Base-by-base conservation (phyloP, 352 stramenopile genomes). In the Albugo candida region DNA sequence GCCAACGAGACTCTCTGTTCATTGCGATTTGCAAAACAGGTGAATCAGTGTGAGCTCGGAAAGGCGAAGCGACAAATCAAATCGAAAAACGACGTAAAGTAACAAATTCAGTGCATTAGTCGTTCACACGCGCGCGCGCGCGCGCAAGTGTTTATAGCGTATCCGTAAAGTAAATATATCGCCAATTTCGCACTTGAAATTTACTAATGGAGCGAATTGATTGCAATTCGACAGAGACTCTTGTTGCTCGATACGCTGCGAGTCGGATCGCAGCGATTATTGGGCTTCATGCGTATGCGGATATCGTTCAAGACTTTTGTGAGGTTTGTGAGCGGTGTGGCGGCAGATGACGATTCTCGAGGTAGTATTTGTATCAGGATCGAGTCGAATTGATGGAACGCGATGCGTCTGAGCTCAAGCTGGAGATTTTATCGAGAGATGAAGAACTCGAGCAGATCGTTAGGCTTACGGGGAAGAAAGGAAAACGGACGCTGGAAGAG, bases 31-130 rank as follows among this genome's bases (percentile, higher is more conserved):
- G 96, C 95, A 1, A 71, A 85, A 48, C 73, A 93, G 58, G 92
- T 97, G 12, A 97, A 97, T 65, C 74, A 97, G 63, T 97, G 96
- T 41, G 93, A 98, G 57, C 64, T 98, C 5, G 94, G 93, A 39
- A 96, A 97, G 53, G 87, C 95, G 14, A 97, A 93, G 54, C 66
- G 76, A 2, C 76, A 85, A 58, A 81, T 88, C 56, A 88, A 83
- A 8, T 31, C 24, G 24, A 31, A 31, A 31, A 3, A 31, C 24
- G 24, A 31, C 24, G 24, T 31, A 31, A 31, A 31, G 24, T 31
- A 31, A 8, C 24, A 8, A 8, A 31, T 31, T 31, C 3, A 8
- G 3, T 31, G 3, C 3, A 8, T 31, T 3, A 31, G 8, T 31
- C 24, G 24, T 31, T 3, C 8, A 8, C 3, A 10, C 24, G 8